phyloP scores from a whole-genome alignment of 2,329 filamentous ascomycete genomes.

The Bipolaris zeicola region DNA sequence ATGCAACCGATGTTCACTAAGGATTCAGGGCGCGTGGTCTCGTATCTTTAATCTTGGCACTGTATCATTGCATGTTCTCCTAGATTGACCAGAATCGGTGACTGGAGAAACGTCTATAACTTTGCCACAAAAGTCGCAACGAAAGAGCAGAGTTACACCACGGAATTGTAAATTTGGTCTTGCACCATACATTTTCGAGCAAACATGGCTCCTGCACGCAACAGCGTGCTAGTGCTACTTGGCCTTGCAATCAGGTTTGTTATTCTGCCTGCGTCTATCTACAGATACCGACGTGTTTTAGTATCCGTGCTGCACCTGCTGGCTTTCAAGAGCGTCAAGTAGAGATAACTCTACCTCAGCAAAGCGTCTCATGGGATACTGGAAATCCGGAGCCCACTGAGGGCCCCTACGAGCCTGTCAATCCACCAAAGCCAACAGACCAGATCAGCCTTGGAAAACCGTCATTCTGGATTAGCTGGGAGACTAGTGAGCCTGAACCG shows the following conservation, averaged over 20 bases:
- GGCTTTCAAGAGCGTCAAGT: slow-evolving; percentile 24
- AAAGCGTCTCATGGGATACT: slow-evolving; percentile 27
- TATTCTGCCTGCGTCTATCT: neutral
- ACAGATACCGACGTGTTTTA: slow-evolving; percentile 13
- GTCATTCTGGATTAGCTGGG: slow-evolving; percentile 12
- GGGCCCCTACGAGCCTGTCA: slow-evolving; percentile 14
- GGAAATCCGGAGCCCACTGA: slow-evolving; percentile 17
- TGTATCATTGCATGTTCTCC: slow-evolving; percentile 26
- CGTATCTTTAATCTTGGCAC: slow-evolving; percentile 45
- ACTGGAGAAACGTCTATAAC: slow-evolving; percentile 34
- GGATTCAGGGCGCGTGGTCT: slow-evolving; percentile 20
- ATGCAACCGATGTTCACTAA: slow-evolving; percentile 26
- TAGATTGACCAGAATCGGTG: slow-evolving; percentile 20
- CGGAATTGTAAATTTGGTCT: slow-evolving; percentile 6
- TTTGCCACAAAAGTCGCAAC: slow-evolving; percentile 13
- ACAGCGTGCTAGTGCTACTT: slow-evolving; percentile 33
- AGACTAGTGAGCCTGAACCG: slow-evolving; percentile 4
- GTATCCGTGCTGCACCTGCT: slow-evolving; percentile 30
- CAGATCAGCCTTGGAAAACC: slow-evolving; percentile 11
- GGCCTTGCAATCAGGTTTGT: slow-evolving; percentile 34
- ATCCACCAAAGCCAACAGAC: slow-evolving; percentile 14
- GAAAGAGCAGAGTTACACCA: slow-evolving; percentile 11
- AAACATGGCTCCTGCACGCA: slow-evolving; percentile 34
- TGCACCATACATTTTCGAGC: neutral
- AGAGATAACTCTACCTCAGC: slow-evolving; percentile 20